Percentiles rank a stretch among this genome's conserved stretches.
Evolutionary conservation across 176 grass and related monocot genomes (phyloP).

Genomic region (Avena sativa): DNA sequence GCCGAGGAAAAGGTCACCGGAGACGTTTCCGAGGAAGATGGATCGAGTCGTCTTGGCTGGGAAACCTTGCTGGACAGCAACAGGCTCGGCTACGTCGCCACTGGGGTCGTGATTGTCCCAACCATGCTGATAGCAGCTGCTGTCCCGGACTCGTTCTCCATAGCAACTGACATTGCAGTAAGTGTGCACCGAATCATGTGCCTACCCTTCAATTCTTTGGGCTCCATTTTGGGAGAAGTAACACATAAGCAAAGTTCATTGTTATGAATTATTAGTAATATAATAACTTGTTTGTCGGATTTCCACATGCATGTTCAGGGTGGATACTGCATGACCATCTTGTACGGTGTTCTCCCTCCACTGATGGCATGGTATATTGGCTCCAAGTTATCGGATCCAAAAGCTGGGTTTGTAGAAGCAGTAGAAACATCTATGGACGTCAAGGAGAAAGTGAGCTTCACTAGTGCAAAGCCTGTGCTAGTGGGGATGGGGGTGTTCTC

Average conservation of each 20-base stretch:
- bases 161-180: constrained; percentile 74
- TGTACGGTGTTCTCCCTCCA: constrained; percentile 80
- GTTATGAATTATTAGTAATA: background rate
- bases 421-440: constrained; percentile 20
- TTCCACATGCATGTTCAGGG: constrained; percentile 47
- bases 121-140: constrained; percentile 57
- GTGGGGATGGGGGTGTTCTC: constrained; percentile 74
- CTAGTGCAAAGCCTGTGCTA: constrained; percentile 61
- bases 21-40: background rate
- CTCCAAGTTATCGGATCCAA: constrained; percentile 39
- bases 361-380: constrained; percentile 75
- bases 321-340: constrained; percentile 89
- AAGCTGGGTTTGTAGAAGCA: background rate
- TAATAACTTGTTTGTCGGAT: background rate
- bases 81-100: constrained; percentile 48
- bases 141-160: constrained; percentile 67
- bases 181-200: constrained; percentile 26
- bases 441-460: constrained; percentile 12
- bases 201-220: background rate
- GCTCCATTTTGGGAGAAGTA: background rate
- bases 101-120: constrained; percentile 57
- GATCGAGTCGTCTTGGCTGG: background rate
- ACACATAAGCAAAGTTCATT: background rate
- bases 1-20: background rate
- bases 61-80: constrained; percentile 37